A percentile compares a stretch with the other conserved stretches of the same genome.
Conservation (phyloP, 1,284 basidiomycete genomes). For the Peniophora sp. region DNA sequence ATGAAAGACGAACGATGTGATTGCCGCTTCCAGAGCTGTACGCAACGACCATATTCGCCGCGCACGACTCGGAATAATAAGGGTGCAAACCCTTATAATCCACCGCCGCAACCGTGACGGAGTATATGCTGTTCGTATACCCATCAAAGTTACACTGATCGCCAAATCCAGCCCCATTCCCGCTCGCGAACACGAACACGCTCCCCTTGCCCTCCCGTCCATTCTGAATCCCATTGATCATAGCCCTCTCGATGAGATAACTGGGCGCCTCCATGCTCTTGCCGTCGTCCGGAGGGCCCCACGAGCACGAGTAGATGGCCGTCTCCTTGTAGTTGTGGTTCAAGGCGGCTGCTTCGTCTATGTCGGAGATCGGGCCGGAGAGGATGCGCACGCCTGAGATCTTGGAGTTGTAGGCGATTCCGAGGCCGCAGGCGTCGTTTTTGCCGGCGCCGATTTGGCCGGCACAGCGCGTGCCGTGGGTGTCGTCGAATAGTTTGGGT, state of each 20-base stretch:
- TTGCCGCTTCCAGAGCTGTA: conserved; percentile 96
- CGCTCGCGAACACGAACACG: conserved; percentile 96
- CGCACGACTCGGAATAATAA: conserved; percentile 95
- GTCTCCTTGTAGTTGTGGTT: conserved; percentile 93
- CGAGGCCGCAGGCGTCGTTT: conserved; percentile 93
- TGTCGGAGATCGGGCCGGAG: conserved; percentile 93
- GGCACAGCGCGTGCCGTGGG: conserved; percentile 96
- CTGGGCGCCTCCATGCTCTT: conserved; percentile 92
- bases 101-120: conserved; percentile 90
- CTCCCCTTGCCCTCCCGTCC: conserved; percentile 89
- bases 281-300: conserved; percentile 97
- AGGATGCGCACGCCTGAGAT: conserved; percentile 94
- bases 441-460: conserved; percentile 97
- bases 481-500: conserved; percentile 86
- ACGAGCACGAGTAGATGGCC: conserved; percentile 93
- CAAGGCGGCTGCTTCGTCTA: conserved; percentile 94
- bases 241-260: conserved; percentile 89
- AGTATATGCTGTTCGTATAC: conserved; percentile 97
- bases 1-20: conserved; percentile 63
- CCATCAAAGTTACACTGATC: conserved; percentile 99
- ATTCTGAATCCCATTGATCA: conserved; percentile 90
- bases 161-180: conserved; percentile 86
- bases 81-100: conserved; percentile 92
- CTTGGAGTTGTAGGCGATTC: conserved; percentile 88
- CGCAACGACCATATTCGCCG: conserved; percentile 94